Conservation (phyloP, 1,284 basidiomycete genomes). For the Trichosporon sp. region DNA sequence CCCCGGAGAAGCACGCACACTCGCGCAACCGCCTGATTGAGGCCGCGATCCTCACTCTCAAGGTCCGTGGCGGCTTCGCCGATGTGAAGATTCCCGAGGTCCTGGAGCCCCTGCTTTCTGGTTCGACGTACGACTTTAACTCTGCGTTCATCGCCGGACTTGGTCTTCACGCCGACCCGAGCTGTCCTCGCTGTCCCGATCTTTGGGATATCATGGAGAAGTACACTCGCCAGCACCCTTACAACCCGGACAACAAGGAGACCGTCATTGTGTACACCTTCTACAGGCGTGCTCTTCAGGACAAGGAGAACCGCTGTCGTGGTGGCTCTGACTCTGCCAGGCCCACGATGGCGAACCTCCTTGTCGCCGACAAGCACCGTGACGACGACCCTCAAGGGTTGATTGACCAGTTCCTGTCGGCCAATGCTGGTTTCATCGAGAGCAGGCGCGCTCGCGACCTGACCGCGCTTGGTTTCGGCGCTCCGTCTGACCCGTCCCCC, state of each 20-base stretch:
- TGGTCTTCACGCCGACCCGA: slow-evolving; percentile 40
- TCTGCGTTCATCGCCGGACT: slow-evolving; percentile 48
- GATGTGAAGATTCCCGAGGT: slow-evolving; percentile 37
- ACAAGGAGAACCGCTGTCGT: not conserved
- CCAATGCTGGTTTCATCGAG: not conserved
- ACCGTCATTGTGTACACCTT: slow-evolving; percentile 44
- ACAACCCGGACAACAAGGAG: slow-evolving; percentile 37
- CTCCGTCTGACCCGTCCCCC: not conserved
- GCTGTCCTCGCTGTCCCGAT: slow-evolving; percentile 27
- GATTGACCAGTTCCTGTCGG: not conserved
- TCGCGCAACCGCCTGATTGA: slow-evolving; percentile 44
- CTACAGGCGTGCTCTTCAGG: slow-evolving; percentile 33
- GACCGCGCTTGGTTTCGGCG: not conserved
- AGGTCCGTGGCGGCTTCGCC: slow-evolving; percentile 25
- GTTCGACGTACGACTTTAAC: slow-evolving; percentile 48
- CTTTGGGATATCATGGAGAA: slow-evolving; percentile 39
- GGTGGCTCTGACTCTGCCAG: not conserved
- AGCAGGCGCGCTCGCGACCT: not conserved
- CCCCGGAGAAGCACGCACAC: slow-evolving; percentile 28
- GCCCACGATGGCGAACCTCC: not conserved
- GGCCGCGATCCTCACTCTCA: slow-evolving; percentile 41
- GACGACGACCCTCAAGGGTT: not conserved
- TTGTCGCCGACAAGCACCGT: not conserved
- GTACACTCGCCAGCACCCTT: slow-evolving; percentile 41
- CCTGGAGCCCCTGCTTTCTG: slow-evolving; percentile 38